phyloP scores from a whole-genome alignment of 257 asterid genomes.

The Solanum lycopersicoides region DNA sequence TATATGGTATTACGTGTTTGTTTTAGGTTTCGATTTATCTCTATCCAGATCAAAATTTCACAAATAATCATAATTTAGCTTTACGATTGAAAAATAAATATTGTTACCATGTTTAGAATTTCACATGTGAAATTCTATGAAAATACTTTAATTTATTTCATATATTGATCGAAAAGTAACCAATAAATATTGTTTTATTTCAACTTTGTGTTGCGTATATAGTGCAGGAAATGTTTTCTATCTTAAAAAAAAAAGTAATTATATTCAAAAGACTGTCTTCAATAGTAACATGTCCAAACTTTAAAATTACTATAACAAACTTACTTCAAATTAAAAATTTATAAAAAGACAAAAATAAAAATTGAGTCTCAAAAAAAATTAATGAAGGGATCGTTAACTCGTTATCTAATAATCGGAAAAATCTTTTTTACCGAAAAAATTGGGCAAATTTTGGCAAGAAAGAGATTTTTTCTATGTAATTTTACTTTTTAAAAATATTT shows the following conservation, averaged over 20 bases:
- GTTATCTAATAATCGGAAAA: neutral
- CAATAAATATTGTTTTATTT: neutral
- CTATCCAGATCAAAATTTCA: neutral
- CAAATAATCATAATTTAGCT: neutral
- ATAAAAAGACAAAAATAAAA: neutral
- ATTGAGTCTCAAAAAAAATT: neutral
- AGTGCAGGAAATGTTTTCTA: no score
- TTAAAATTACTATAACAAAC: neutral
- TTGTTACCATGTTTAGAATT: neutral
- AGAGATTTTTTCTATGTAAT: no score
- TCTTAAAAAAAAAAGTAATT: no score
- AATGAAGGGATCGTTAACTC: neutral
- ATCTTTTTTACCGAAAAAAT: no score
- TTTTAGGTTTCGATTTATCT: neutral
- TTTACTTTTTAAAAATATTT: no score
- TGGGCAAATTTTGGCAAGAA: no score
- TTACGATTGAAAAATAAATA: neutral
- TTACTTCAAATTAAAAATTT: neutral
- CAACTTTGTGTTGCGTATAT: neutral
- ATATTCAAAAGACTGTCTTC: neutral
- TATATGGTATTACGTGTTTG: neutral
- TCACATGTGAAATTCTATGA: neutral
- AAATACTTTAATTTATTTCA: accelerated
- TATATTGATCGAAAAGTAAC: neutral
- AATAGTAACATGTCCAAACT: neutral